Percentiles rank a stretch among this genome's conserved stretches.
phyloP scores from a whole-genome alignment of 1,139 yeast species.

The Suhomyces coccinellae region DNA sequence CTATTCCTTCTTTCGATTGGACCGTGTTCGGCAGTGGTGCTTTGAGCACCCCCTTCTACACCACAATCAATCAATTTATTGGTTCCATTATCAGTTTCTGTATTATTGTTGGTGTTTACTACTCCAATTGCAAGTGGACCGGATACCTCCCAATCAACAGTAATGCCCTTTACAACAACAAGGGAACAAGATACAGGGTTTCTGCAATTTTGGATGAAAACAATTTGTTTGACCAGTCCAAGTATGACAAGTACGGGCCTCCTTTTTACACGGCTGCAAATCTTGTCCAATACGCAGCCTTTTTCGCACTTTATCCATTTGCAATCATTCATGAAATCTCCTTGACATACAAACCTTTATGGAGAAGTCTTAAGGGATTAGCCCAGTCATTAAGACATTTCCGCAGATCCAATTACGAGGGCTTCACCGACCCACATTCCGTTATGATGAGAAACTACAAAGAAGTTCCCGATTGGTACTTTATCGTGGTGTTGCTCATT shows the following conservation, averaged over 20 bases:
- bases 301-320: conserved; percentile 21
- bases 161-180: conserved; percentile 16
- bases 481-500: conserved; percentile 15
- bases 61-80: conserved; percentile 15
- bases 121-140: conserved; percentile 19
- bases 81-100: conserved; percentile 17
- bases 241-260: conserved; percentile 36
- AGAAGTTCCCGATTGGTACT: conserved; percentile 24
- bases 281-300: conserved; percentile 20
- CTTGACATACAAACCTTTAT: conserved; percentile 11
- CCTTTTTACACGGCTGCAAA: conserved; percentile 40
- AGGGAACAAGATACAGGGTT: conserved; percentile 17
- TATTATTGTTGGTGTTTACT: conserved; percentile 18
- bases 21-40: conserved; percentile 14
- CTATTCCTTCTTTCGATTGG: conserved; percentile 22
- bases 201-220: conserved; percentile 12
- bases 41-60: conserved; percentile 16
- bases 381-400: conserved; percentile 7
- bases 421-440: conserved; percentile 19
- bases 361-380: conserved; percentile 9
- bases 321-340: conserved; percentile 15
- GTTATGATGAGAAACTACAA: conserved; percentile 19
- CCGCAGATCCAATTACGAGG: conserved; percentile 15
- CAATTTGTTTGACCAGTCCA: conserved; percentile 17
- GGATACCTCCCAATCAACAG: conserved; percentile 20